Evolutionary conservation across 345 rosid species (phyloP).

Genomic region (Arabidopsis thaliana): DNA sequence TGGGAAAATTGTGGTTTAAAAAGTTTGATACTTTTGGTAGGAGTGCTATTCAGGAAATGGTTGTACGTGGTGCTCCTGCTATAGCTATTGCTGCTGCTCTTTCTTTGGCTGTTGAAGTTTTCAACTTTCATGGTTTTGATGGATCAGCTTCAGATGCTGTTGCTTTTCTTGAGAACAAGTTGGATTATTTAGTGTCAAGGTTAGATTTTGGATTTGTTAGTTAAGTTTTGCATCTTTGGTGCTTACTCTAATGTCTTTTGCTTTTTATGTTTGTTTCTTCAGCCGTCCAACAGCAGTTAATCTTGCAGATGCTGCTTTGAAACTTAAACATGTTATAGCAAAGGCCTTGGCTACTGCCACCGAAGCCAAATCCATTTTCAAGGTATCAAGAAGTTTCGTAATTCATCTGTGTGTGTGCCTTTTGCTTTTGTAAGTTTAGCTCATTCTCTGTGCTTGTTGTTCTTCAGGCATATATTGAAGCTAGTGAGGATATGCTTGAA

Average conservation of each 20-base stretch:
- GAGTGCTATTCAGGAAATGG: conserved; percentile 92
- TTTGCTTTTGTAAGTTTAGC: conserved; percentile 18
- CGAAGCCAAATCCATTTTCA: conserved; percentile 57
- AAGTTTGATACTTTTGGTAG: conserved; percentile 40
- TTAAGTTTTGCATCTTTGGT: conserved; percentile 7
- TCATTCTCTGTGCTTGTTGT: conserved; percentile 22
- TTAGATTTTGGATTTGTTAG: background rate
- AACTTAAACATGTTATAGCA: conserved; percentile 66
- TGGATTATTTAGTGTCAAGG: conserved; percentile 89
- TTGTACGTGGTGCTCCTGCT: conserved; percentile 99
- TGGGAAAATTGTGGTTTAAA: background rate
- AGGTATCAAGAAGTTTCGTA: conserved; percentile 45
- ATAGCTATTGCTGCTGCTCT: conserved; percentile 95
- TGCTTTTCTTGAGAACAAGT: conserved; percentile 53
- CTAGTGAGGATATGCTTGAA: conserved; percentile 82
- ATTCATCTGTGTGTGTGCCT: background rate
- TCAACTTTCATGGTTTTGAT: conserved; percentile 53
- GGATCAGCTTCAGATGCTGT: conserved; percentile 69
- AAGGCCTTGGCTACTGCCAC: conserved; percentile 52
- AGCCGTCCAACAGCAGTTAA: conserved; percentile 94
- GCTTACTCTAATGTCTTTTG: conserved; percentile 3
- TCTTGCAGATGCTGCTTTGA: conserved; percentile 88
- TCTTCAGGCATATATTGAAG: conserved; percentile 70
- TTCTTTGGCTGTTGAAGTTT: conserved; percentile 89
- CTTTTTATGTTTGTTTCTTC: conserved; percentile 33